These are phyloP conservation scores for Raphanus hybrid DNA, from an alignment of 441 rosid genomes.

Conservation along the genomic window DNA sequence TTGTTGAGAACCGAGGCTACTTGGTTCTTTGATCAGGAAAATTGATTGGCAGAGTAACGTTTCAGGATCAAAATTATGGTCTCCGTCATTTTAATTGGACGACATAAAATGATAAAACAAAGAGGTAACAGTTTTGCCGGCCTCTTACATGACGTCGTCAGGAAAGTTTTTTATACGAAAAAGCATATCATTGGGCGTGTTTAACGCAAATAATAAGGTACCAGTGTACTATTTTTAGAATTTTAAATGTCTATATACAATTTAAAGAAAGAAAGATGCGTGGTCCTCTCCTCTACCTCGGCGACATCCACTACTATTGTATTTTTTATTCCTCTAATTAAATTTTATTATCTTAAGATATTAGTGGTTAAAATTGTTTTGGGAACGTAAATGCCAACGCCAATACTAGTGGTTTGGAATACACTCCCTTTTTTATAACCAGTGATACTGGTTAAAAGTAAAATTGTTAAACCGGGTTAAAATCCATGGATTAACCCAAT, in stretches of 20 bases:
- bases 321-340: neutral
- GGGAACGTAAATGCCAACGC: neutral
- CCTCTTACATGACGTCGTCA: too few relatives aligned
- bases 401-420: slow-evolving; percentile 14
- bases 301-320: slow-evolving; percentile 15
- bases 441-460: neutral
- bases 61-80: neutral
- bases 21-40: neutral
- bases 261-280: slow-evolving; percentile 9
- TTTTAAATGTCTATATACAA: neutral
- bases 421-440: neutral
- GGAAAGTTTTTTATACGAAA: neutral
- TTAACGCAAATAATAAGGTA: slow-evolving; percentile 2
- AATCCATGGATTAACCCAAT: neutral
- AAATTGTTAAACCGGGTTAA: neutral
- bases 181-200: neutral
- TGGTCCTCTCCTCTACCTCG: slow-evolving; percentile 34
- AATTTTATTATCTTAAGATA: neutral
- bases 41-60: neutral
- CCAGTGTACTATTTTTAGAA: neutral
- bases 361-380: neutral
- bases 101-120: neutral
- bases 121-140: too few relatives aligned
- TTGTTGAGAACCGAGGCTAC: neutral
- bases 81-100: slow-evolving; percentile 2